These are phyloP conservation scores for Arachnomyces sp. DNA, from an alignment of 2,329 filamentous ascomycete genomes.

Conservation along the genomic window DNA sequence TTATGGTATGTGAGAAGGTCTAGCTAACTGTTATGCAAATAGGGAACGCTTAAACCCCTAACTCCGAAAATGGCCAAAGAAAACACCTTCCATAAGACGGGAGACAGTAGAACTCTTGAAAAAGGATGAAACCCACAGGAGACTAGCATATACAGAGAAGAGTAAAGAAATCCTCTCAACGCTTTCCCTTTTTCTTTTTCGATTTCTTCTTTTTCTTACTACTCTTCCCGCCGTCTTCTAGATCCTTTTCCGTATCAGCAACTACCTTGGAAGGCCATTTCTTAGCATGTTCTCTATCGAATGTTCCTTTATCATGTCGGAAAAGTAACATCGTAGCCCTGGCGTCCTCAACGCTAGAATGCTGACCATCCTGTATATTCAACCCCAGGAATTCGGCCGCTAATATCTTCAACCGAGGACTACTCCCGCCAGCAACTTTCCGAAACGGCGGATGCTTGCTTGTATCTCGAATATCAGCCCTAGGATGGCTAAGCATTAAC, in stretches of 20 bases:
- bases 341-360: constrained; percentile 67
- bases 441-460: constrained; percentile 68
- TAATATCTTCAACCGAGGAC: constrained; percentile 49
- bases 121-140: no score
- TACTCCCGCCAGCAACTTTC: constrained; percentile 45
- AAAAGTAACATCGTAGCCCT: constrained; percentile 86
- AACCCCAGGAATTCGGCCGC: constrained; percentile 51
- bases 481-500: constrained; percentile 70
- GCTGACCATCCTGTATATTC: constrained; percentile 53
- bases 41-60: no score
- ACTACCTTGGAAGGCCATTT: constrained; percentile 47
- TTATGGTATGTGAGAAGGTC: no score
- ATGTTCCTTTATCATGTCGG: constrained; percentile 70
- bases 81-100: no score
- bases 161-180: constrained; percentile 21
- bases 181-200: constrained; percentile 39
- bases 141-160: no score
- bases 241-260: constrained; percentile 15
- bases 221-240: constrained; percentile 27
- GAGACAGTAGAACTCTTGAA: no score
- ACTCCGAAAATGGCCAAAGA: no score
- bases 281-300: constrained; percentile 72
- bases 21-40: no score
- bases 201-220: constrained; percentile 42
- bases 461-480: constrained; percentile 75